Evolutionary conservation across 2,329 filamentous ascomycete genomes (phyloP).

Genomic region (Botrytis squamosa): DNA sequence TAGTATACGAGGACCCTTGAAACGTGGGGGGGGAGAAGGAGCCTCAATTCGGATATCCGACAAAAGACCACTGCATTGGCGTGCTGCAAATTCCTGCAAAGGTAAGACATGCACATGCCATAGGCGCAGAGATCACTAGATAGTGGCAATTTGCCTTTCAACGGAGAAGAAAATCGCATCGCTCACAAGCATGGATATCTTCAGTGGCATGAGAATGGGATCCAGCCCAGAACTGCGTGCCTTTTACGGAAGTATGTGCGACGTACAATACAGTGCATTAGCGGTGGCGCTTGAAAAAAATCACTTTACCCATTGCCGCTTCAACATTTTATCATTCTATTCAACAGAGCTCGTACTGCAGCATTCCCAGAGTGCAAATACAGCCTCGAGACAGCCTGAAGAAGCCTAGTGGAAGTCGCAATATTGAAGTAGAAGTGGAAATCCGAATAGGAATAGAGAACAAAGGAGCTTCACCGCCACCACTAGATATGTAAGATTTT

Average conservation of each 20-base stretch:
- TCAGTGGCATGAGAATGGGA: slow-evolving; percentile 2
- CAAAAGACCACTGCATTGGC: not conserved
- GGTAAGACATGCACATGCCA: not conserved
- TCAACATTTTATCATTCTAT: not conserved
- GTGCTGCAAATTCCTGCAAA: not conserved
- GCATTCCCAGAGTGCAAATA: not conserved
- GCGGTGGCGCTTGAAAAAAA: not conserved
- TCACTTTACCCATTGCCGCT: slow-evolving; percentile 3
- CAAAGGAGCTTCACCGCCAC: slow-evolving; percentile 9
- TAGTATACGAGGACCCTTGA: not conserved
- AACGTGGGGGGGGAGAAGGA: slow-evolving; percentile 2
- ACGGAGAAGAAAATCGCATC: not conserved
- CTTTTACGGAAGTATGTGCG: not conserved
- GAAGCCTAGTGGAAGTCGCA: not conserved
- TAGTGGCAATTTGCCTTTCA: slow-evolving; percentile 3
- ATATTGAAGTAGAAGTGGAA: not conserved
- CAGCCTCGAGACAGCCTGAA: not conserved
- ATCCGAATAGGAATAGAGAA: not conserved
- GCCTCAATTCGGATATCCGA: slow-evolving; percentile 5
- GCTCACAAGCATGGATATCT: not conserved
- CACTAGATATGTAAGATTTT: slow-evolving; percentile 7
- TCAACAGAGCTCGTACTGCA: not conserved
- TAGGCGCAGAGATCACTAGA: slow-evolving; percentile 7
- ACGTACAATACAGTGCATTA: slow-evolving; percentile 4
- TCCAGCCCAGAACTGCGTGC: not conserved